A percentile compares a stretch with the other conserved stretches of the same genome.
Evolutionary conservation across 106 monocot species (phyloP).

Genomic region (Posidonia australis): DNA sequence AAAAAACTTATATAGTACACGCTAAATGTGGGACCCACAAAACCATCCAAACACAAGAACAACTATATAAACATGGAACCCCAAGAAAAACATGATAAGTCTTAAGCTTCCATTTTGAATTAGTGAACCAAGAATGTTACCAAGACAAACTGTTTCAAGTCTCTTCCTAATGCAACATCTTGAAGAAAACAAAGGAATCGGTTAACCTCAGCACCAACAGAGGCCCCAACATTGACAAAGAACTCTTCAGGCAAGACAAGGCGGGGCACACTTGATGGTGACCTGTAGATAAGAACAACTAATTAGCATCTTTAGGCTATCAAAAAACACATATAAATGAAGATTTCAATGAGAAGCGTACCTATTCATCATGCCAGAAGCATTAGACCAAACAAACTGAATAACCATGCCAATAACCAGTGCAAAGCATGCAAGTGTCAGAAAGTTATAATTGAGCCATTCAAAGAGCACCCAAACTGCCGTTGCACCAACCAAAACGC

Average conservation of each 20-base stretch:
- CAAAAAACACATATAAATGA: background rate
- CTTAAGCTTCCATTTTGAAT: background rate
- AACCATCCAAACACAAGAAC: too few species aligned
- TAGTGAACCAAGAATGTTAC: slow-evolving; percentile 21
- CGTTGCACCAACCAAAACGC: slow-evolving; percentile 48
- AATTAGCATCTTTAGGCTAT: background rate
- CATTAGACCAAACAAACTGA: slow-evolving; percentile 73
- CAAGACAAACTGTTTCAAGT: slow-evolving; percentile 71
- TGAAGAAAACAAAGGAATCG: slow-evolving; percentile 72
- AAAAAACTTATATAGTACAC: too few species aligned
- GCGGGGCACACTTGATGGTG: slow-evolving; percentile 56
- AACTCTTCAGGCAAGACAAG: slow-evolving; percentile 71
- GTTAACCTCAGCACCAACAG: slow-evolving; percentile 63
- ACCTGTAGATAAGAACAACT: slow-evolving; percentile 19
- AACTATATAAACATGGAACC: too few species aligned
- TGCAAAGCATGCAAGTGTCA: slow-evolving; percentile 45
- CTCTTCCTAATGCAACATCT: slow-evolving; percentile 77
- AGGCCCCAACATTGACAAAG: slow-evolving; percentile 61
- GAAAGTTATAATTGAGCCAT: slow-evolving; percentile 83
- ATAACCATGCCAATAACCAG: slow-evolving; percentile 51
- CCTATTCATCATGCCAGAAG: slow-evolving; percentile 51
- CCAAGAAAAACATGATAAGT: too few species aligned
- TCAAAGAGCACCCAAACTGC: slow-evolving; percentile 70
- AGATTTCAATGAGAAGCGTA: slow-evolving; percentile 8
- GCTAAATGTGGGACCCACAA: too few species aligned